phyloP scores from a whole-genome alignment of 2,329 filamentous ascomycete genomes.

The Colletotrichum tofieldiae region DNA sequence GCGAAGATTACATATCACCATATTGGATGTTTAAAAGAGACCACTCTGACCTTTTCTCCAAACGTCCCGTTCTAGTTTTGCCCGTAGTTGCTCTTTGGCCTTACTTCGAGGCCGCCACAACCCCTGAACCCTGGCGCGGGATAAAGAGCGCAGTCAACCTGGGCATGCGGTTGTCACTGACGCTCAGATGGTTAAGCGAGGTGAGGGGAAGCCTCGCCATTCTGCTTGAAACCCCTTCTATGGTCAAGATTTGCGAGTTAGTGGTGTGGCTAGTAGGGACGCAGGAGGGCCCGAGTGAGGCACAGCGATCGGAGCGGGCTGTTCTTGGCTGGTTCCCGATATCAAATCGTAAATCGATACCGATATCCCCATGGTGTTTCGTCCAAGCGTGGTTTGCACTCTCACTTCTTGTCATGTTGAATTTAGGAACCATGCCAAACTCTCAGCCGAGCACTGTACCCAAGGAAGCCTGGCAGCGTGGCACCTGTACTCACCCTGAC shows the following conservation, averaged over 20 bases:
- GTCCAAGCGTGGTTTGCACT: not conserved
- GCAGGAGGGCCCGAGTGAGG: not conserved
- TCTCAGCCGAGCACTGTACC: not conserved
- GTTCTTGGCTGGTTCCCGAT: not conserved
- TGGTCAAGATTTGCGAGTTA: not conserved
- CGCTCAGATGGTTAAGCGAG: slow-evolving; percentile 11
- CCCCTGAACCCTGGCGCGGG: not conserved
- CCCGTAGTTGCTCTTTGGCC: not conserved
- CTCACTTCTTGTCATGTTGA: not conserved
- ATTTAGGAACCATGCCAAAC: too few relatives aligned
- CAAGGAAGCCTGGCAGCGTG: not conserved
- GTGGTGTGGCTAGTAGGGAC: not conserved
- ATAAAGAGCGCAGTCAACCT: not conserved
- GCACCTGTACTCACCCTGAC: not conserved
- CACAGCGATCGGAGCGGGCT: not conserved
- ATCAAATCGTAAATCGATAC: not conserved
- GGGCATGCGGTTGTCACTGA: not conserved
- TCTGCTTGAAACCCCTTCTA: too few relatives aligned
- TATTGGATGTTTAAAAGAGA: not conserved
- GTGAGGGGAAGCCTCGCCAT: not conserved
- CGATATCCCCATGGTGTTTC: not conserved
- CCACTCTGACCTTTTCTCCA: not conserved
- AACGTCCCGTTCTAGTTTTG: not conserved
- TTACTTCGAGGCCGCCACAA: not conserved
- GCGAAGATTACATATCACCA: not conserved